Evolutionary conservation across 2,329 filamentous ascomycete genomes (phyloP).

Genomic region (Diaporthe velutina): DNA sequence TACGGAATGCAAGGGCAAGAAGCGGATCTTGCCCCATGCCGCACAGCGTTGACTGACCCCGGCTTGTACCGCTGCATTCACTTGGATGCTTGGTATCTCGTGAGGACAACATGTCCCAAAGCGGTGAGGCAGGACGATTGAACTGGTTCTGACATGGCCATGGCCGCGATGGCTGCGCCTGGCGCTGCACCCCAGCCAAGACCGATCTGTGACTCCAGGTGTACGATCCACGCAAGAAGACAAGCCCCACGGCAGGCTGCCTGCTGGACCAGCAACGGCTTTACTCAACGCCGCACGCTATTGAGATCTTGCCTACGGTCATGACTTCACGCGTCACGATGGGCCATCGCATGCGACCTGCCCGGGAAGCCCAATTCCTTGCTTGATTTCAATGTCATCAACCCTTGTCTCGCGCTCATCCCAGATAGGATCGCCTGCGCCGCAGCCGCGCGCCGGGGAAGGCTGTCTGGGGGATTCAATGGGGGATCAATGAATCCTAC

Average conservation of each 20-base stretch:
- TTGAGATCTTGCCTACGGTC: neutral
- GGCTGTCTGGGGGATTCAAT: neutral
- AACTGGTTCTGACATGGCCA: neutral
- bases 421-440: constrained; percentile 3
- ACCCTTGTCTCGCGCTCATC: neutral
- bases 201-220: neutral
- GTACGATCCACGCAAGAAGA: neutral
- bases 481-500: constrained; percentile 10
- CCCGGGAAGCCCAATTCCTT: no score
- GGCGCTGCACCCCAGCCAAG: neutral
- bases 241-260: neutral
- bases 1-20: constrained; percentile 7
- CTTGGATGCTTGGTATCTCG: neutral
- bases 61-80: neutral
- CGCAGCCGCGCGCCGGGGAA: constrained; percentile 15
- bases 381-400: neutral
- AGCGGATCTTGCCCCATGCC: neutral
- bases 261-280: neutral
- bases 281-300: constrained; percentile 1
- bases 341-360: neutral
- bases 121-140: neutral
- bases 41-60: neutral
- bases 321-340: neutral
- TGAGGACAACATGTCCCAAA: neutral
- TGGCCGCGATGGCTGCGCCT: neutral